Evolutionary conservation across 75 land plant genomes (phyloP).

Genomic region (Chamaecyparis obtusa): DNA sequence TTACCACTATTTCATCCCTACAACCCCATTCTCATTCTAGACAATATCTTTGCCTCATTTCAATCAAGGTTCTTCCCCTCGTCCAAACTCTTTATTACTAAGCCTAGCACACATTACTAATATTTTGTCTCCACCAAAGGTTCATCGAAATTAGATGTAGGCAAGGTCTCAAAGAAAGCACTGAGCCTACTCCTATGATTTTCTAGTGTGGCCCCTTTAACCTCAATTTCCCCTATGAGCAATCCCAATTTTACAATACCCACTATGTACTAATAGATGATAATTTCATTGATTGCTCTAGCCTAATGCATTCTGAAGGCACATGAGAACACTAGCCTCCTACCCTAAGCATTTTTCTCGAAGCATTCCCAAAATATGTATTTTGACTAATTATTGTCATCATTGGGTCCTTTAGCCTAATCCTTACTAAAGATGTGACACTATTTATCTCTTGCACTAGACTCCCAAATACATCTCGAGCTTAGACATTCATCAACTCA

Average conservation of each 20-base stretch:
- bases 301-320: not conserved
- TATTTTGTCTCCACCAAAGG: not conserved
- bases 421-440: not conserved
- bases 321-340: too few species aligned
- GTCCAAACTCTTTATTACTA: not conserved
- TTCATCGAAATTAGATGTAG: not conserved
- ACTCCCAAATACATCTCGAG: not conserved
- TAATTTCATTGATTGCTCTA: not conserved
- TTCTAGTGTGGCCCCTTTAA: not conserved
- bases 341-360: too few species aligned
- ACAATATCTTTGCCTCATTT: not conserved
- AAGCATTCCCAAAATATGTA: too few species aligned
- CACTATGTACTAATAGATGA: not conserved
- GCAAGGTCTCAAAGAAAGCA: not conserved
- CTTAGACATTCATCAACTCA: not conserved
- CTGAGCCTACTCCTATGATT: not conserved
- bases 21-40: not conserved
- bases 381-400: too few species aligned
- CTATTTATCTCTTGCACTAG: not conserved
- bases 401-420: too few species aligned
- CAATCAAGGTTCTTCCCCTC: not conserved
- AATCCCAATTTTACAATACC: not conserved
- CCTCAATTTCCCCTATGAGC: not conserved
- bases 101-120: not conserved
- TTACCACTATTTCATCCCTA: too few species aligned